A percentile compares a stretch with the other conserved stretches of the same genome.
These are phyloP conservation scores for Parsonsia alboflavescens DNA, from an alignment of 257 asterid genomes.

Conservation along the genomic window DNA sequence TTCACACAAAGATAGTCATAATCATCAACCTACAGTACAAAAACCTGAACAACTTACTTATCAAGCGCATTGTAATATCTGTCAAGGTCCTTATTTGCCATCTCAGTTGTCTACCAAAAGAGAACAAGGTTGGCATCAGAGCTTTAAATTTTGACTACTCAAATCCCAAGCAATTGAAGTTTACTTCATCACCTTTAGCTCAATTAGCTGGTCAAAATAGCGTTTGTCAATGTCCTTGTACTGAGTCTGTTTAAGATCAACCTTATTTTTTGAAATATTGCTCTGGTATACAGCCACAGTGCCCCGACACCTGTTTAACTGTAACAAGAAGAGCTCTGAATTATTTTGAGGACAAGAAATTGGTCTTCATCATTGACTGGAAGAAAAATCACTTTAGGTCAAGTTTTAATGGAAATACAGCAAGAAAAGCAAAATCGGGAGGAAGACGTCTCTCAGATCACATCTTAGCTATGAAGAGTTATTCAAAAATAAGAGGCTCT, in stretches of 20 bases:
- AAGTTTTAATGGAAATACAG: not conserved
- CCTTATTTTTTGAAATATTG: constrained; percentile 67
- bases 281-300: constrained; percentile 76
- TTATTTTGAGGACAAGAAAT: not conserved
- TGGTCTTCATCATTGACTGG: not conserved
- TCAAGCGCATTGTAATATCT: constrained; percentile 93
- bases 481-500: not conserved
- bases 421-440: not conserved
- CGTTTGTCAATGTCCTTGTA: constrained; percentile 97
- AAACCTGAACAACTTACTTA: constrained; percentile 56
- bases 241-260: constrained; percentile 85
- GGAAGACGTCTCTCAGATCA: not conserved
- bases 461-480: not conserved
- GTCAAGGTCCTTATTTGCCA: constrained; percentile 99
- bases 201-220: constrained; percentile 89
- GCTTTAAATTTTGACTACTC: constrained; percentile 3
- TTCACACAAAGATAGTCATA: too few species aligned
- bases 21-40: not conserved
- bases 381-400: not conserved
- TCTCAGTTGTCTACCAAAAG: constrained; percentile 82
- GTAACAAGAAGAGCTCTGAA: constrained; percentile 21
- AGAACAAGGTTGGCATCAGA: constrained; percentile 5
- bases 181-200: constrained; percentile 74
- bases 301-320: constrained; percentile 76
- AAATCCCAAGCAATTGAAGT: constrained; percentile 6